A percentile compares a stretch with the other conserved stretches of the same genome.
Evolutionary conservation across 2,329 filamentous ascomycete genomes (phyloP).

Genomic region (Thielaviopsis populi): DNA sequence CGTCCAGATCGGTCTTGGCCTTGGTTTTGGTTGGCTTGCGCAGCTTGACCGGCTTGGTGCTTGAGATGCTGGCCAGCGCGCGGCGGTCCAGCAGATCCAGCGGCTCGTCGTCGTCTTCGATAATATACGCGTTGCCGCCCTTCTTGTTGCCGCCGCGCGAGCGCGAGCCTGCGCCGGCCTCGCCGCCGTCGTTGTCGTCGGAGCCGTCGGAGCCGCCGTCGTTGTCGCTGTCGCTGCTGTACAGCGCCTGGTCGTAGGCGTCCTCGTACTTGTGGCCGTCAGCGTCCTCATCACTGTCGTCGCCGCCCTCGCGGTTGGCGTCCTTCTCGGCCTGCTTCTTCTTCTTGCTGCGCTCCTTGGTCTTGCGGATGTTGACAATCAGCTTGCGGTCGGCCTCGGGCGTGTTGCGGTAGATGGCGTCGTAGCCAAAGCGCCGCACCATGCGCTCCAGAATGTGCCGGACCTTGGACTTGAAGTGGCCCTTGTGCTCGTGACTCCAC

Average conservation of each 20-base stretch:
- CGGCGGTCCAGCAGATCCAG: slow-evolving; percentile 83
- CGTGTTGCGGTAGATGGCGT: slow-evolving; percentile 62
- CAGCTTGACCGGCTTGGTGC: slow-evolving; percentile 61
- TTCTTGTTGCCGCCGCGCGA: slow-evolving; percentile 30
- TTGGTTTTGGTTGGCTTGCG: slow-evolving; percentile 43
- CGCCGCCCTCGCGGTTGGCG: slow-evolving; percentile 24
- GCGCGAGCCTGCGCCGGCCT: slow-evolving; percentile 19
- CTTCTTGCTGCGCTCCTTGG: slow-evolving; percentile 76
- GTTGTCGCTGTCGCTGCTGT: slow-evolving; percentile 58
- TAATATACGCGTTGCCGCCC: slow-evolving; percentile 64
- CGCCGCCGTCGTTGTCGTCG: slow-evolving; percentile 31
- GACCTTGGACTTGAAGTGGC: slow-evolving; percentile 89
- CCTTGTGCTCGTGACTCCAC: slow-evolving; percentile 97
- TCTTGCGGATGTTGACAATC: slow-evolving; percentile 88
- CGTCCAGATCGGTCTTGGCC: slow-evolving; percentile 58
- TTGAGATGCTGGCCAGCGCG: slow-evolving; percentile 83
- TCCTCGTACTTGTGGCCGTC: slow-evolving; percentile 59
- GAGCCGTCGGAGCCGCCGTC: slow-evolving; percentile 40
- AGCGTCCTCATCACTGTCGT: slow-evolving; percentile 20
- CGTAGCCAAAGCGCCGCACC: slow-evolving; percentile 77
- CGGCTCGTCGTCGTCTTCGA: slow-evolving; percentile 88
- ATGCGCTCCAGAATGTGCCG: slow-evolving; percentile 96
- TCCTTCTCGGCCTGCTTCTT: slow-evolving; percentile 59
- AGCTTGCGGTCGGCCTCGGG: slow-evolving; percentile 81
- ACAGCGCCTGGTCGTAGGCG: slow-evolving; percentile 92